Percentiles rank a stretch among this genome's conserved stretches.
phyloP scores from a whole-genome alignment of 768 basidiomycete species.

The Phaeotremella fagi region DNA sequence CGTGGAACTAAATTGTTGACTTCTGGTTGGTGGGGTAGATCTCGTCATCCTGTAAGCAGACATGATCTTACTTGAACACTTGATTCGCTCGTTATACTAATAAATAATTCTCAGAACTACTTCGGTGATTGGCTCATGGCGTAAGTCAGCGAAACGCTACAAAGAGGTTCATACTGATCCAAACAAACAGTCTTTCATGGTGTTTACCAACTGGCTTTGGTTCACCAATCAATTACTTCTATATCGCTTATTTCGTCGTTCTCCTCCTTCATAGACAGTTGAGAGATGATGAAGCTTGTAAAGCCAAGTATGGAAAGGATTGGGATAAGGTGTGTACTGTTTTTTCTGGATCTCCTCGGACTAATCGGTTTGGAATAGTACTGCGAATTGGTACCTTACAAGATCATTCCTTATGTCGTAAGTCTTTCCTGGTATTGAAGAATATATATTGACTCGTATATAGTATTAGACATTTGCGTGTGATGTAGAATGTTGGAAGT shows the following conservation, averaged over 20 bases:
- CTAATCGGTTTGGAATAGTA: slow-evolving; percentile 52
- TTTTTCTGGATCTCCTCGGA: not conserved
- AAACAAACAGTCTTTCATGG: slow-evolving; percentile 59
- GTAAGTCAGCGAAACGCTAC: too few species aligned
- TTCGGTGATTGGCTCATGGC: slow-evolving; percentile 50
- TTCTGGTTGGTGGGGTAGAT: slow-evolving; percentile 96
- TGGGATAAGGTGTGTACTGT: slow-evolving; percentile 60
- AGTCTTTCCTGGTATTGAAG: slow-evolving; percentile 11
- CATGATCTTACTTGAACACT: too few species aligned
- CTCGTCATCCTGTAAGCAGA: slow-evolving; percentile 68
- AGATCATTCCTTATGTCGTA: slow-evolving; percentile 69
- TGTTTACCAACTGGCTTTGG: slow-evolving; percentile 87
- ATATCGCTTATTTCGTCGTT: slow-evolving; percentile 78
- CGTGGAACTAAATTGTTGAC: slow-evolving; percentile 85
- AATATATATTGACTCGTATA: too few species aligned
- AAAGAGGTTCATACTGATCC: slow-evolving; percentile 1
- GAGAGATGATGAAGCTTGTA: slow-evolving; percentile 87
- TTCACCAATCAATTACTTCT: slow-evolving; percentile 95
- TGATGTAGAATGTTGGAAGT: too few species aligned
- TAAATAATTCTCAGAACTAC: slow-evolving; percentile 43
- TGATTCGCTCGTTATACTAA: not conserved
- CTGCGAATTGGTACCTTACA: slow-evolving; percentile 74
- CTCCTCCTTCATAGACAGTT: slow-evolving; percentile 84
- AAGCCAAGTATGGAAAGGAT: slow-evolving; percentile 90
- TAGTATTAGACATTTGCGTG: too few species aligned